These are phyloP conservation scores for Phytophthora quininea DNA, from an alignment of 352 stramenopile genomes.

Conservation along the genomic window DNA sequence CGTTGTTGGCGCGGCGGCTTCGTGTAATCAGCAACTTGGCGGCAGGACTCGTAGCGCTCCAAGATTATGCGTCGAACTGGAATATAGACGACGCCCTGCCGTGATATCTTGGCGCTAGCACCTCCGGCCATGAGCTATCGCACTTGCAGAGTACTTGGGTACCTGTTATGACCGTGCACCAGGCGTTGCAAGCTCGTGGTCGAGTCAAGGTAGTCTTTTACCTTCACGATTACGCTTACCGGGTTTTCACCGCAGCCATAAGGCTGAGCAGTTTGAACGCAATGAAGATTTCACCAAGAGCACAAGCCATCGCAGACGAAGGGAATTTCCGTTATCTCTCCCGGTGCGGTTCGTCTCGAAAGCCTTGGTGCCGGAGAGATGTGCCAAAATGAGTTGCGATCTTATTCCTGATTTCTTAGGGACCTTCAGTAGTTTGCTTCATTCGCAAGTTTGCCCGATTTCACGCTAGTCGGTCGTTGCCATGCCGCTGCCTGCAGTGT, in stretches of 20 bases:
- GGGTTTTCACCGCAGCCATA: too few species aligned
- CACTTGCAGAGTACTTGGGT: too few species aligned
- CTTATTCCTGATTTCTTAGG: conserved; percentile 1
- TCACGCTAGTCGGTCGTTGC: neutral
- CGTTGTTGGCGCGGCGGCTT: conserved; percentile 4
- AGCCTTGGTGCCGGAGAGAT: neutral
- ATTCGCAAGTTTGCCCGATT: neutral
- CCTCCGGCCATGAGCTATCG: too few species aligned
- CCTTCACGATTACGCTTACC: too few species aligned
- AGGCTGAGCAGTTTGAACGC: too few species aligned
- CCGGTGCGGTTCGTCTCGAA: neutral
- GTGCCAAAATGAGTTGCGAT: neutral
- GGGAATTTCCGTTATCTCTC: too few species aligned
- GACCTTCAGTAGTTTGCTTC: neutral
- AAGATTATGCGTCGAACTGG: conserved; percentile 4
- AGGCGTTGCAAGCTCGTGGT: too few species aligned
- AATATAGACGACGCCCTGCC: neutral
- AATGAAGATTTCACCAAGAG: too few species aligned
- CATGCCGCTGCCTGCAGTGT: conserved; percentile 39
- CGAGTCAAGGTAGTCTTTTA: too few species aligned
- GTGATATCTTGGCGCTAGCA: too few species aligned
- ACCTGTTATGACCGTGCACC: too few species aligned
- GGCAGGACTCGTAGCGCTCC: neutral
- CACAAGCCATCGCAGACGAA: too few species aligned
- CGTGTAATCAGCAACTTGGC: conserved; percentile 17